phyloP scores from a whole-genome alignment of 495 filamentous ascomycete species.

The Penicillium desertorum region DNA sequence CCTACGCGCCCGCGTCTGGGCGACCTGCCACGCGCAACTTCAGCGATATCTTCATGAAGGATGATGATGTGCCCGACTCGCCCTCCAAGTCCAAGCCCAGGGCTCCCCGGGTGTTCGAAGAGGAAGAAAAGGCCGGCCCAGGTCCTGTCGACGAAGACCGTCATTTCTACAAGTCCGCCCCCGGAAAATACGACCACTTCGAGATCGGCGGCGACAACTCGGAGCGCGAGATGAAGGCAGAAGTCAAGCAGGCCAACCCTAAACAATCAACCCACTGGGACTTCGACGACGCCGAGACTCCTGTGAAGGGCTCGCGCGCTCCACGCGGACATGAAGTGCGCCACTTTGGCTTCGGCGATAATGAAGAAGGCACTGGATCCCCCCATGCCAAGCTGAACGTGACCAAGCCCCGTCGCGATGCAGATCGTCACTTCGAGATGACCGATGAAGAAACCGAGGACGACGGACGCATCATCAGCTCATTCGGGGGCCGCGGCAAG shows the following conservation, averaged over 20 bases:
- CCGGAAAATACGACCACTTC: conserved; percentile 83
- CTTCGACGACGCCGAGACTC: conserved; percentile 82
- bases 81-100: conserved; percentile 58
- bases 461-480: conserved; percentile 39
- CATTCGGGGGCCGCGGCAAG: conserved; percentile 59
- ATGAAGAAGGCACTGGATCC: conserved; percentile 58
- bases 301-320: conserved; percentile 64
- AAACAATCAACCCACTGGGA: conserved; percentile 65
- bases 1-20: conserved; percentile 49
- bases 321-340: conserved; percentile 54
- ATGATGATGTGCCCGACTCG: conserved; percentile 45
- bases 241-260: conserved; percentile 50
- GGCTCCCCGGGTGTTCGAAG: conserved; percentile 62
- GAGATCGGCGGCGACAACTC: conserved; percentile 68
- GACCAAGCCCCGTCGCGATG: conserved; percentile 70
- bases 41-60: conserved; percentile 61
- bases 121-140: conserved; percentile 34
- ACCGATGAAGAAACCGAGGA: conserved; percentile 45
- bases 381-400: conserved; percentile 50
- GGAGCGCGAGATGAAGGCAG: conserved; percentile 38
- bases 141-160: conserved; percentile 39
- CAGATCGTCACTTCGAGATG: conserved; percentile 77
- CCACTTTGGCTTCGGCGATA: conserved; percentile 72
- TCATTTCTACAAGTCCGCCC: conserved; percentile 55
- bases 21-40: conserved; percentile 63